A percentile compares a stretch with the other conserved stretches of the same genome.
Conservation (phyloP, 805 yeast species). For the Sugiyamaella qingdaonensis region DNA sequence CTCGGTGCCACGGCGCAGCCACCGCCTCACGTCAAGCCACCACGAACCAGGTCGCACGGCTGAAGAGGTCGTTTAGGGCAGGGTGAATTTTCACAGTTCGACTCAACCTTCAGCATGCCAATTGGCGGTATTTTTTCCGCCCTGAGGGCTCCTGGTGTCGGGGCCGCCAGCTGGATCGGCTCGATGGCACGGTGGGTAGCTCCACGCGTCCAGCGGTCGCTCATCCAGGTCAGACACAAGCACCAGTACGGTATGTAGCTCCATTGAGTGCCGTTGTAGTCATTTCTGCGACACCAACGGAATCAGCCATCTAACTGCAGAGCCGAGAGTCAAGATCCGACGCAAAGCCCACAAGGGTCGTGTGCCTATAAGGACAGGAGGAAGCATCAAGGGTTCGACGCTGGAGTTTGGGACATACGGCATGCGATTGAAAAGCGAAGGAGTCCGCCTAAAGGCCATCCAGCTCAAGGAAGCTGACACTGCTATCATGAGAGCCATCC, state of each 20-base stretch:
- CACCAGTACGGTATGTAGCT: slow-evolving; percentile 29
- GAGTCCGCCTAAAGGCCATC: slow-evolving; percentile 76
- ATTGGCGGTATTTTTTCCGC: not conserved
- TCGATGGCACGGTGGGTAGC: not conserved
- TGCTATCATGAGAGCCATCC: slow-evolving; percentile 75
- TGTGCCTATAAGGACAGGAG: slow-evolving; percentile 91
- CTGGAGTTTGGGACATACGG: slow-evolving; percentile 81
- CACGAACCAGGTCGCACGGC: not conserved
- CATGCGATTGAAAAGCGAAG: slow-evolving; percentile 82
- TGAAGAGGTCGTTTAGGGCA: not conserved
- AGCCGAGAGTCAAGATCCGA: slow-evolving; percentile 8
- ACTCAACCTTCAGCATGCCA: not conserved
- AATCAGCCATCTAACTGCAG: slow-evolving; percentile 26
- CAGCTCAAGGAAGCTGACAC: slow-evolving; percentile 90
- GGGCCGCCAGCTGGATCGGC: not conserved
- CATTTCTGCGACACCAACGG: too few species aligned
- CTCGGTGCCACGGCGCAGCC: too few species aligned
- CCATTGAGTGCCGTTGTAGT: too few species aligned
- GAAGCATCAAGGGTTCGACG: slow-evolving; percentile 83
- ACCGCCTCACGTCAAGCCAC: too few species aligned
- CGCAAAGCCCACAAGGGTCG: slow-evolving; percentile 86
- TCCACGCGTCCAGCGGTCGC: slow-evolving; percentile 14
- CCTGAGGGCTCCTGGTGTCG: not conserved
- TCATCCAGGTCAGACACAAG: slow-evolving; percentile 18
- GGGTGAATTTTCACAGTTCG: slow-evolving; percentile 1